These are phyloP conservation scores for Diddensiella caesifluorescens DNA, from an alignment of 805 yeast species.

Conservation along the genomic window DNA sequence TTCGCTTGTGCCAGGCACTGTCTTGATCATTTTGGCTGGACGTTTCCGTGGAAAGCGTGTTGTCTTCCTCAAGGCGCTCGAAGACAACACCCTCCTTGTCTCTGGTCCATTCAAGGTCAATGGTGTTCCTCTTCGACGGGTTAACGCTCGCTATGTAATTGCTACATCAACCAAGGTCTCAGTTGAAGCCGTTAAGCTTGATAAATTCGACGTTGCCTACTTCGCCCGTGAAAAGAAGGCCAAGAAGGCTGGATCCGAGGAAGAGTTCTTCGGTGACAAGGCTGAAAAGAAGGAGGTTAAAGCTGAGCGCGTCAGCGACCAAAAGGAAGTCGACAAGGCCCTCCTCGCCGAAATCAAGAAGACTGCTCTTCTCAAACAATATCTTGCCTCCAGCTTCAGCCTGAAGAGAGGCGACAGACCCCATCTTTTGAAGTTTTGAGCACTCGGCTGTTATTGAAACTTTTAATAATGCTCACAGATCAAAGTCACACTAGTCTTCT, in stretches of 20 bases:
- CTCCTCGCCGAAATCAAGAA: slow-evolving; percentile 91
- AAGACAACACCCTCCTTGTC: slow-evolving; percentile 95
- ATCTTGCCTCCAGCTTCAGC: slow-evolving; percentile 92
- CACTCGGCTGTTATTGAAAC: too few relatives aligned
- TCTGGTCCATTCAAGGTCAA: slow-evolving; percentile 99
- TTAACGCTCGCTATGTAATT: slow-evolving; percentile 96
- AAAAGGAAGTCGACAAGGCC: slow-evolving; percentile 90
- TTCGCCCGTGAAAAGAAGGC: slow-evolving; percentile 91
- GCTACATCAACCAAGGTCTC: slow-evolving; percentile 94
- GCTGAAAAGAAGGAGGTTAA: slow-evolving; percentile 80
- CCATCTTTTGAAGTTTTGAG: slow-evolving; percentile 93
- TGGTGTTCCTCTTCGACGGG: slow-evolving; percentile 99
- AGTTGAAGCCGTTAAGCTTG: slow-evolving; percentile 73
- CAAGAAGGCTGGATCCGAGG: slow-evolving; percentile 73
- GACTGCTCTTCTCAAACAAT: slow-evolving; percentile 95
- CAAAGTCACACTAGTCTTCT: too few relatives aligned
- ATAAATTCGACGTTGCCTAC: slow-evolving; percentile 91
- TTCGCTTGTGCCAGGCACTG: slow-evolving; percentile 96
- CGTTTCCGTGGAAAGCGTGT: slow-evolving; percentile 99
- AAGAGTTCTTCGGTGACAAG: slow-evolving; percentile 78
- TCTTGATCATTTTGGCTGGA: slow-evolving; percentile 94
- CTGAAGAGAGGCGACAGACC: slow-evolving; percentile 98
- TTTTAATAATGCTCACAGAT: too few relatives aligned
- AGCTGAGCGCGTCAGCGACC: slow-evolving; percentile 94
- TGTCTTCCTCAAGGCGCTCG: slow-evolving; percentile 92